A percentile compares a stretch with the other conserved stretches of the same genome.
phyloP scores from a whole-genome alignment of 805 yeast species.

The Metschnikowia noctiluminum region DNA sequence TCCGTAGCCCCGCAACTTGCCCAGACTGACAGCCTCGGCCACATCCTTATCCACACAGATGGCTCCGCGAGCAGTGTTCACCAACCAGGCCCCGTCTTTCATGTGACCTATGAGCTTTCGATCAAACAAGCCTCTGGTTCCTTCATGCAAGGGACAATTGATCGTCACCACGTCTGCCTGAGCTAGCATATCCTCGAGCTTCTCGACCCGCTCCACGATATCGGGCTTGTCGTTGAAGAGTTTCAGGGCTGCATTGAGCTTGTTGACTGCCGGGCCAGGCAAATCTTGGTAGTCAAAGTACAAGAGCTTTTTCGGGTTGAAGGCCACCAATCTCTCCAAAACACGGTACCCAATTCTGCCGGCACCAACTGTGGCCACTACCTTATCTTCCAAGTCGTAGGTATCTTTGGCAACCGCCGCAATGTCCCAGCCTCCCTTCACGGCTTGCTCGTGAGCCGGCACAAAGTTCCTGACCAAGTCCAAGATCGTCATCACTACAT shows the following conservation, averaged over 20 bases:
- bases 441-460: constrained; percentile 71
- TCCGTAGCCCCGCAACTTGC: constrained; percentile 74
- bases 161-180: constrained; percentile 72
- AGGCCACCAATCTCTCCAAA: constrained; percentile 65
- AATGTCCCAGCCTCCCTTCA: constrained; percentile 66
- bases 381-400: constrained; percentile 73
- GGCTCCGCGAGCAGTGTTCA: constrained; percentile 82
- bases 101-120: constrained; percentile 61
- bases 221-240: constrained; percentile 44
- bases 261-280: constrained; percentile 46
- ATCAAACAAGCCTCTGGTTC: constrained; percentile 64
- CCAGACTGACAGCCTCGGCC: constrained; percentile 66
- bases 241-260: constrained; percentile 35
- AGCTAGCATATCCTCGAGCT: constrained; percentile 60
- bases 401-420: constrained; percentile 69
- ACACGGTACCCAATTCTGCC: constrained; percentile 81
- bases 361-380: constrained; percentile 75
- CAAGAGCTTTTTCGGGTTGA: constrained; percentile 68
- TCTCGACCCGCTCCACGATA: constrained; percentile 57
- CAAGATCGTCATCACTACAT: constrained; percentile 70
- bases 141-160: constrained; percentile 74
- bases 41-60: constrained; percentile 70
- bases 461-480: constrained; percentile 72
- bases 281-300: constrained; percentile 75
- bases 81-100: constrained; percentile 71